Evolutionary conservation across 2,329 filamentous ascomycete genomes (phyloP).

Genomic region (Aspergillus niger): DNA sequence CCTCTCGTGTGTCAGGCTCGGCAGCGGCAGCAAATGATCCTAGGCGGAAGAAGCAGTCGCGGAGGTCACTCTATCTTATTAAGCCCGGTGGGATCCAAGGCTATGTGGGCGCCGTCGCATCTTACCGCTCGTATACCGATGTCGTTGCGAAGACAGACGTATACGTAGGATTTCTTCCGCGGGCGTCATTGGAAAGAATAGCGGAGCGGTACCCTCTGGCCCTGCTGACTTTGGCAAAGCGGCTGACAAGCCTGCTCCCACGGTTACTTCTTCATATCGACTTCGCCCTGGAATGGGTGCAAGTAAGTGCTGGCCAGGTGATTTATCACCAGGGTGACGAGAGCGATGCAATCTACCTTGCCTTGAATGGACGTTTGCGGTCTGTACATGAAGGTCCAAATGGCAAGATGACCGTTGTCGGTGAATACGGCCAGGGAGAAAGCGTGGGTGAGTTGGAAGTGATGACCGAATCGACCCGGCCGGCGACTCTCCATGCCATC

Average conservation of each 20-base stretch:
- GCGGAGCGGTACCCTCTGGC: constrained; percentile 92
- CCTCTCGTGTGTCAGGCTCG: constrained; percentile 38
- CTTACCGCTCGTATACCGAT: constrained; percentile 93
- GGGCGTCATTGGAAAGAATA: constrained; percentile 82
- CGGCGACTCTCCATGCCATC: constrained; percentile 91
- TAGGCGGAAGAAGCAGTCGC: constrained; percentile 48
- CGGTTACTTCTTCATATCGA: constrained; percentile 93
- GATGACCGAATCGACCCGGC: constrained; percentile 87
- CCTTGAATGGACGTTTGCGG: constrained; percentile 87
- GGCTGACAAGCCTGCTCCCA: constrained; percentile 84
- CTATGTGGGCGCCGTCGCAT: constrained; percentile 91
- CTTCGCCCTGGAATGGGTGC: constrained; percentile 97
- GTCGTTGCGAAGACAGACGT: constrained; percentile 98
- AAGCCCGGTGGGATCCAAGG: constrained; percentile 94
- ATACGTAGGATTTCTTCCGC: constrained; percentile 91
- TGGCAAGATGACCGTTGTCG: constrained; percentile 80
- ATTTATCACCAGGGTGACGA: constrained; percentile 93
- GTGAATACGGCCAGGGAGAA: constrained; percentile 94
- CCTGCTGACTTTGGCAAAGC: constrained; percentile 91
- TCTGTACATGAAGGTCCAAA: constrained; percentile 79
- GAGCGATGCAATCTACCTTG: constrained; percentile 97
- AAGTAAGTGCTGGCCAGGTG: constrained; percentile 91
- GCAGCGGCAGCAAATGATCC: constrained; percentile 30
- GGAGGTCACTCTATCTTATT: constrained; percentile 80
- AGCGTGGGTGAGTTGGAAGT: constrained; percentile 97